Conservation (phyloP, 2,329 filamentous ascomycete genomes). For the Pyrenophora tritici-repentis region DNA sequence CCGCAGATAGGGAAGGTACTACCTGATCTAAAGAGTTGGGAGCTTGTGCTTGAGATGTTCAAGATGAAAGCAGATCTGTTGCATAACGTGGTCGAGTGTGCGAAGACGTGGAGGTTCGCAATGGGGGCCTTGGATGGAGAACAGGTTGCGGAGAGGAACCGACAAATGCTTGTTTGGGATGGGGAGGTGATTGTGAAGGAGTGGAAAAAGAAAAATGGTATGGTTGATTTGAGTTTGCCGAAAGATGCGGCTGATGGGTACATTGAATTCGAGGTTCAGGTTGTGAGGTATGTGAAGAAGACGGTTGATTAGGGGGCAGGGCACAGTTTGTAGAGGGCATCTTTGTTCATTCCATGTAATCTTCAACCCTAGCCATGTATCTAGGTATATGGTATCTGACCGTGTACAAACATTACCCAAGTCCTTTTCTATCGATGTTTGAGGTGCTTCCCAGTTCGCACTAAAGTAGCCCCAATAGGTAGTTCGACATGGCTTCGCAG, state of each 20-base stretch:
- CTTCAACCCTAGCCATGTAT: no score
- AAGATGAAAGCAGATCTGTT: constrained; percentile 28
- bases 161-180: constrained; percentile 29
- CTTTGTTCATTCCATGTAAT: no score
- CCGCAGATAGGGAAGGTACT: constrained; percentile 13
- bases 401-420: no score
- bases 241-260: constrained; percentile 1
- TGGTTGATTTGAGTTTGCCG: not conserved
- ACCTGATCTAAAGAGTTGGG: constrained; percentile 25
- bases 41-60: constrained; percentile 37
- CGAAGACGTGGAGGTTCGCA: constrained; percentile 38
- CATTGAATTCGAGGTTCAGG: constrained; percentile 11
- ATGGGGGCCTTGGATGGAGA: constrained; percentile 3
- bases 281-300: constrained; percentile 8
- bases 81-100: constrained; percentile 33
- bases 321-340: no score
- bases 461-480: no score
- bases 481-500: no score
- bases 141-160: not conserved
- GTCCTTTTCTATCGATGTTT: no score
- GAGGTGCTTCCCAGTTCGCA: no score
- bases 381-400: no score
- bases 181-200: constrained; percentile 22
- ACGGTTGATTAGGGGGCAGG: not conserved
- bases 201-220: constrained; percentile 14